Conservation (phyloP, 2,329 filamentous ascomycete genomes). For the Trichophyton simii region DNA sequence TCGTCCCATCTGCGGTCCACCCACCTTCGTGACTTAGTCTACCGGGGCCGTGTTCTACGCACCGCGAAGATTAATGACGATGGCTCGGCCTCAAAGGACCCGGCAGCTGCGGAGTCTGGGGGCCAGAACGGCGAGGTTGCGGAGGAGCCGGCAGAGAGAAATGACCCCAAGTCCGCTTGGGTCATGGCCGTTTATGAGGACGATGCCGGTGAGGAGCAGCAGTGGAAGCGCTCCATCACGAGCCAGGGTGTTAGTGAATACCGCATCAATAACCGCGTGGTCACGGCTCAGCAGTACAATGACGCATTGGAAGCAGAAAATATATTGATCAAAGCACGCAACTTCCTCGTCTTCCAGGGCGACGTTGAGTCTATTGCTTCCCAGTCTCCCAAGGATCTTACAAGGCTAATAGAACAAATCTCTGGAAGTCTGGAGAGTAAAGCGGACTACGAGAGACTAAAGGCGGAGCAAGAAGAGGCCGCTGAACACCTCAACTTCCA, state of each 20-base stretch:
- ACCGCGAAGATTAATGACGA: constrained; percentile 88
- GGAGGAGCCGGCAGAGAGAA: constrained; percentile 48
- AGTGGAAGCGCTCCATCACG: constrained; percentile 92
- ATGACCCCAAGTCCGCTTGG: constrained; percentile 90
- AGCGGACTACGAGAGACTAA: constrained; percentile 81
- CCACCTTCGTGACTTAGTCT: constrained; percentile 87
- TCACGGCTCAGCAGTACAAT: constrained; percentile 87
- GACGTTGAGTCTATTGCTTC: constrained; percentile 95
- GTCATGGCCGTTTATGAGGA: constrained; percentile 99
- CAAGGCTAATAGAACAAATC: constrained; percentile 89
- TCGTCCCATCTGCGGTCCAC: constrained; percentile 94
- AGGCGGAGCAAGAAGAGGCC: constrained; percentile 72
- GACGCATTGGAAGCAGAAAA: constrained; percentile 84
- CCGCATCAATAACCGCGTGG: constrained; percentile 83
- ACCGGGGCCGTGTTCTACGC: constrained; percentile 84
- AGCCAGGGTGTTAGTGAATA: constrained; percentile 83
- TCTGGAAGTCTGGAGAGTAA: constrained; percentile 94
- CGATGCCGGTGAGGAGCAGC: constrained; percentile 85
- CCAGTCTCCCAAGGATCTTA: constrained; percentile 87
- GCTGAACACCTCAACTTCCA: constrained; percentile 81
- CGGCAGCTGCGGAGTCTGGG: constrained; percentile 49
- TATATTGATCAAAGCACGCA: constrained; percentile 93
- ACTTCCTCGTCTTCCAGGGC: constrained; percentile 96
- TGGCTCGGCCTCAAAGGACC: constrained; percentile 52
- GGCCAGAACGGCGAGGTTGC: constrained; percentile 48